Base-by-base conservation (phyloP, 345 rosid genomes). In the Salix caprea region DNA sequence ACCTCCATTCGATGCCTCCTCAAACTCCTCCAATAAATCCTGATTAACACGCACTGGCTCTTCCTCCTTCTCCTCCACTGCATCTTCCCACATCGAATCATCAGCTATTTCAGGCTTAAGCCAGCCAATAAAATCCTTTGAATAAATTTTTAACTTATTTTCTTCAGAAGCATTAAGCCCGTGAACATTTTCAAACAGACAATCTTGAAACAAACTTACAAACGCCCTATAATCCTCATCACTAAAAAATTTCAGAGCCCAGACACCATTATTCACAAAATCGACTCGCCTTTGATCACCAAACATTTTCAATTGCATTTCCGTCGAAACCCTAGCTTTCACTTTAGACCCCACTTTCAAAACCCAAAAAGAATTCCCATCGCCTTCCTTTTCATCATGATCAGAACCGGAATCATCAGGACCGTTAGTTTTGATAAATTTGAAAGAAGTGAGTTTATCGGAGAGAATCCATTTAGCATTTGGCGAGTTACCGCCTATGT, bases 31-130 rank as follows among this genome's bases (percentile, higher is more conserved):
- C 26, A 91, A 74, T 85, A 87, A 78, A 73, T 90, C 89, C 62
- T 54, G 78, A 42, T 69, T 85, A 19, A 37, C 74, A 78, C 84
- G 82, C 8, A 64, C 74, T 9, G 79, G 89, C 6, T 6, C n/a
- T 7, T 76, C 78, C 23, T 70, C 81, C 70, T 71, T 58, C 32
- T 72, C 68, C 52, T 76, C 88, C 67, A 85, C 92, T 2, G 92
- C 97, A 83, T 93, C 96, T 74, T 91, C 99, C 99, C 99, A 95
- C 90, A 90, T 84, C 3, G 97, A 86, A 80, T 95, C 97, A 78
- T 95, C 99, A 0, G 99, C 99, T 14, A 78, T 85, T 64, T 93
- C 99, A 0, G 99, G 99, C 30, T 91, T 95, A 46, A 85, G 83
- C 99, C 99, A 95, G 7, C 96, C 93, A 0, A 95, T 81, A 79